Conservation (phyloP, 805 yeast genomes). For the Candida chauliodis region DNA sequence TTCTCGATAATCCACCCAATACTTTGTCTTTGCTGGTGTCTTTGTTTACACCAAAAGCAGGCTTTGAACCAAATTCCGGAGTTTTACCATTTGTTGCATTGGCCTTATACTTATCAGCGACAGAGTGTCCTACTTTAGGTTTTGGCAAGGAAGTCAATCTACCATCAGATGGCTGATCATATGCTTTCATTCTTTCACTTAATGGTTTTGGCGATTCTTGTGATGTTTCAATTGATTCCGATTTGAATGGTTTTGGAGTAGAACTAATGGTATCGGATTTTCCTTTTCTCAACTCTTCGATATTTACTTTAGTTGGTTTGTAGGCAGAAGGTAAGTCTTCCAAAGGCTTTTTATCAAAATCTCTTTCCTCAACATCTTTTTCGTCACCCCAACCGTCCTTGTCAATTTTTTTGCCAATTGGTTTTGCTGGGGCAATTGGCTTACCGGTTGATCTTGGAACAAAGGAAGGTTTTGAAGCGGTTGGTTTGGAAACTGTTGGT, state of each 20-base stretch:
- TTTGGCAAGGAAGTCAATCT: conserved; percentile 62
- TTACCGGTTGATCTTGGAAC: conserved; percentile 38
- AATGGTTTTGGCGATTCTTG: conserved; percentile 47
- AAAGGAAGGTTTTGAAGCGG: conserved; percentile 22
- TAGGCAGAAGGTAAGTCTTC: conserved; percentile 59
- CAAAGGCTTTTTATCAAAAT: conserved; percentile 47
- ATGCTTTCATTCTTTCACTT: conserved; percentile 42
- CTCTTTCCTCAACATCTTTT: conserved; percentile 53
- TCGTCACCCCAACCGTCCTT: conserved; percentile 77
- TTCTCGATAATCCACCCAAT: conserved; percentile 57
- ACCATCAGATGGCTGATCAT: conserved; percentile 27
- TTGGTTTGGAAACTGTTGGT: conserved; percentile 24
- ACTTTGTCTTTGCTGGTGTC: conserved; percentile 40
- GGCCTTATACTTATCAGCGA: conserved; percentile 46
- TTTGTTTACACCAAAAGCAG: conserved; percentile 29
- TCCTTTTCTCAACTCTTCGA: conserved; percentile 50
- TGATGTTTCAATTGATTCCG: conserved; percentile 23
- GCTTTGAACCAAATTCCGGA: conserved; percentile 34
- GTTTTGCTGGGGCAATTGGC: conserved; percentile 31
- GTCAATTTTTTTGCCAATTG: conserved; percentile 16
- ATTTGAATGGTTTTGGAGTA: conserved; percentile 26
- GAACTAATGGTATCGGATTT: conserved; percentile 45
- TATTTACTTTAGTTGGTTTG: conserved; percentile 62
- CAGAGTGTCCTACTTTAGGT: conserved; percentile 50
- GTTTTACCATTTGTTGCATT: conserved; percentile 17